These are phyloP conservation scores for Puccinia hordei DNA, from an alignment of 1,284 basidiomycete species.

Conservation along the genomic window DNA sequence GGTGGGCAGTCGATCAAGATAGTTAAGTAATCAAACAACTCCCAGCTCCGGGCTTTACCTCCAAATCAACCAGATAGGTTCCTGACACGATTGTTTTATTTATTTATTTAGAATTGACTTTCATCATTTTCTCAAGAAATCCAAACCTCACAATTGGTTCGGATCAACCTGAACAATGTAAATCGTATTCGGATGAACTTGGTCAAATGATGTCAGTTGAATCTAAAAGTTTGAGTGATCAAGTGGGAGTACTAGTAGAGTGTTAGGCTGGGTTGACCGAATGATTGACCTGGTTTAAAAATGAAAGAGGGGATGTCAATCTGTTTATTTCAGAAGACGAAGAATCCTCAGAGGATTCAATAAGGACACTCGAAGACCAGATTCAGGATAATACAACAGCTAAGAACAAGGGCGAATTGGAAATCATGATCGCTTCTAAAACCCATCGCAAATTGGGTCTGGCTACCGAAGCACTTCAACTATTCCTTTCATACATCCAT, in stretches of 20 bases:
- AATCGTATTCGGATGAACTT: constrained; percentile 62
- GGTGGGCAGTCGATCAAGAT: constrained; percentile 84
- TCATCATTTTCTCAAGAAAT: constrained; percentile 71
- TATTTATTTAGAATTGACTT: constrained; percentile 72
- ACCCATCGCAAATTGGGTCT: constrained; percentile 52
- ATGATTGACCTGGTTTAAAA: constrained; percentile 65
- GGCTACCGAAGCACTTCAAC: constrained; percentile 21
- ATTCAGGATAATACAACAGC: background rate
- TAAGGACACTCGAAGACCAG: constrained; percentile 59
- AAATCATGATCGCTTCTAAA: constrained; percentile 80
- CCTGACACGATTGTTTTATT: background rate
- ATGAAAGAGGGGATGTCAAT: constrained; percentile 75
- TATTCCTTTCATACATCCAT: constrained; percentile 29
- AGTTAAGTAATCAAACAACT: constrained; percentile 68
- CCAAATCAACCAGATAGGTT: background rate
- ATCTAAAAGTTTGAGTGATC: background rate
- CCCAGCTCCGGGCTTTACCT: background rate
- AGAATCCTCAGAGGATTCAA: background rate
- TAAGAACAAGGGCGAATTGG: constrained; percentile 66
- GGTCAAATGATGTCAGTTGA: constrained; percentile 21
- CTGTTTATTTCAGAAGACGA: constrained; percentile 71
- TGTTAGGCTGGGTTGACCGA: constrained; percentile 76
- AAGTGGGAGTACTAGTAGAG: constrained; percentile 73
- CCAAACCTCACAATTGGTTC: background rate
- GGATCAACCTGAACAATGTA: constrained; percentile 58